These are phyloP conservation scores for Vachellia pachyceras DNA, from an alignment of 306 rosid genomes.

Conservation along the genomic window DNA sequence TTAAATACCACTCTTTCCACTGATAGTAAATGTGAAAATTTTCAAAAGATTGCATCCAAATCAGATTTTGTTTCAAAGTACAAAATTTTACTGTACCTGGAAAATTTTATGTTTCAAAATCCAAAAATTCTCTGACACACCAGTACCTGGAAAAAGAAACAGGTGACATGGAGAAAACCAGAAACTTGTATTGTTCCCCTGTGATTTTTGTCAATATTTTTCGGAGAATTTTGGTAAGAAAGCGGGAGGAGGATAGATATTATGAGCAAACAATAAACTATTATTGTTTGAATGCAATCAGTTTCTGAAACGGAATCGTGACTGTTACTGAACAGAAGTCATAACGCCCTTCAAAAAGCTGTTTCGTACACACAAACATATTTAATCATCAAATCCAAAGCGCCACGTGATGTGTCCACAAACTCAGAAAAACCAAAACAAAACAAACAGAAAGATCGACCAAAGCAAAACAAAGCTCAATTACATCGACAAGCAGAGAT, in stretches of 20 bases:
- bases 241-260: not conserved
- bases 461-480: not conserved
- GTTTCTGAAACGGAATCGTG: constrained; percentile 36
- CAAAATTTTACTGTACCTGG: too few relatives aligned
- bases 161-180: not conserved
- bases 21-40: not conserved
- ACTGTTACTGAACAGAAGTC: constrained; percentile 25
- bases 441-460: not conserved
- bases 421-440: not conserved
- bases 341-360: constrained; percentile 22
- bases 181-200: not conserved
- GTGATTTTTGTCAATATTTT: not conserved
- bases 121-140: constrained; percentile 7
- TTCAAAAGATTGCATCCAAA: not conserved
- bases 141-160: not conserved
- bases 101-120: not conserved
- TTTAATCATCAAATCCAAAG: constrained; percentile 33
- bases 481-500: constrained; percentile 35
- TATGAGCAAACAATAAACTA: constrained; percentile 18
- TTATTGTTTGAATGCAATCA: not conserved
- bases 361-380: constrained; percentile 39
- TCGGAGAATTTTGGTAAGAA: constrained; percentile 5
- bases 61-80: constrained; percentile 5
- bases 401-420: constrained; percentile 32
- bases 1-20: not conserved